phyloP scores from a whole-genome alignment of 306 rosid species.

The Trifolium dubium region DNA sequence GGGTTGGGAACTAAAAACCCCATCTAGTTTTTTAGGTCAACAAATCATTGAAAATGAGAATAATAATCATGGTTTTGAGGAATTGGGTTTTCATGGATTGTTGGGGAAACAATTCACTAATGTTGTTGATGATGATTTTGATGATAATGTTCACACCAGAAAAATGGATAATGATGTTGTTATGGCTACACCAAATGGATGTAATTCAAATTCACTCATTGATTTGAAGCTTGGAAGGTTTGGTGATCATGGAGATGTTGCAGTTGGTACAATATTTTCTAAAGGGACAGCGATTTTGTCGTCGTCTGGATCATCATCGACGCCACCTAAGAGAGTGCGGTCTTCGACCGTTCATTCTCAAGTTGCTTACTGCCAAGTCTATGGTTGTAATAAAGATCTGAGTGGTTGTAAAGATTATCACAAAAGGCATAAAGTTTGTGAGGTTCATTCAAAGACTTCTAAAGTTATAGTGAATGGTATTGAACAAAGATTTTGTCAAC shows the following conservation, averaged over 20 bases:
- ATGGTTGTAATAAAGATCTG: constrained; percentile 85
- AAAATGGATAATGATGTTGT: not conserved
- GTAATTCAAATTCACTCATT: constrained; percentile 70
- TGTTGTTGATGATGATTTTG: constrained; percentile 25
- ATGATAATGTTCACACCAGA: not conserved
- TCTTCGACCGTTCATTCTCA: constrained; percentile 55
- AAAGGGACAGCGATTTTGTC: constrained; percentile 53
- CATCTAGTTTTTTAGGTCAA: constrained; percentile 53
- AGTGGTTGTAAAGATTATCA: constrained; percentile 81
- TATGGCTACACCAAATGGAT: constrained; percentile 44
- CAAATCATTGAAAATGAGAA: constrained; percentile 52
- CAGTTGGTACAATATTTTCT: constrained; percentile 40
- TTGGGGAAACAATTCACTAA: constrained; percentile 53
- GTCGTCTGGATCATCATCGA: constrained; percentile 58
- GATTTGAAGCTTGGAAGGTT: constrained; percentile 79
- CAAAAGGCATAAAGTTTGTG: constrained; percentile 93
- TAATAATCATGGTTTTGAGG: constrained; percentile 60
- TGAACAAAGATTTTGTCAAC: constrained; percentile 92
- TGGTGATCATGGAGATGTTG: constrained; percentile 55
- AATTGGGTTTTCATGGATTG: constrained; percentile 58
- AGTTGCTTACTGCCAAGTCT: constrained; percentile 70
- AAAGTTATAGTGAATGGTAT: constrained; percentile 79
- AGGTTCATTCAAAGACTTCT: constrained; percentile 82
- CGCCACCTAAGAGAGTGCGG: constrained; percentile 59
- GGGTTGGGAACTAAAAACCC: constrained; percentile 69